Evolutionary conservation across 1,284 basidiomycete species (phyloP).

Genomic region (Malassezia sp.): DNA sequence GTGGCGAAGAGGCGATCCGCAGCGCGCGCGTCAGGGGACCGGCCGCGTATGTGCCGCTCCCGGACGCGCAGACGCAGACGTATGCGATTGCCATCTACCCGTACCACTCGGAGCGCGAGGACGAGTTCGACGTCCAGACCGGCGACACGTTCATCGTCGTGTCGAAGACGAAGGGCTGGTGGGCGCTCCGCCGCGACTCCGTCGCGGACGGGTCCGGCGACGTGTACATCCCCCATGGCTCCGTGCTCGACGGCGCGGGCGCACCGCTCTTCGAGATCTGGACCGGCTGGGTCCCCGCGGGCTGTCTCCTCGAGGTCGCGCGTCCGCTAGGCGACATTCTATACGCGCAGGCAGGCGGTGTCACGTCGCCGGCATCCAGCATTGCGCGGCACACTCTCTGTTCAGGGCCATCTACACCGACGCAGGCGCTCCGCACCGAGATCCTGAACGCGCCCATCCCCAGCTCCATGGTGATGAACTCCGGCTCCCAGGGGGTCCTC

Average conservation of each 20-base stretch:
- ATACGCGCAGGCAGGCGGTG: conserved; percentile 5
- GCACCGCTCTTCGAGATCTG: conserved; percentile 14
- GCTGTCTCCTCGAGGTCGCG: conserved; percentile 79
- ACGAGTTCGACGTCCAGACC: conserved; percentile 93
- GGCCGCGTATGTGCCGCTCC: conserved; percentile 21
- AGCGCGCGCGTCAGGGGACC: conserved; percentile 23
- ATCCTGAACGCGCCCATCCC: conserved; percentile 57
- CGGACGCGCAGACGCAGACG: conserved; percentile 37
- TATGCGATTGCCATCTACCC: conserved; percentile 85
- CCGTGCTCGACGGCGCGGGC: neutral
- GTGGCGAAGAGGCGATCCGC: conserved; percentile 2
- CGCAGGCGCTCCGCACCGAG: conserved; percentile 8
- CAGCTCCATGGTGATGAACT: conserved; percentile 75
- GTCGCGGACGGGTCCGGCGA: conserved; percentile 64
- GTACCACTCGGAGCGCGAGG: conserved; percentile 89
- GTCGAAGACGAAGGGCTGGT: conserved; percentile 91
- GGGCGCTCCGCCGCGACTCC: conserved; percentile 84
- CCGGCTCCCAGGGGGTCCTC: conserved; percentile 82
- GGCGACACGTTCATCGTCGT: conserved; percentile 68
- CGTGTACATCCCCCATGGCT: conserved; percentile 48
- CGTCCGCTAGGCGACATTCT: conserved; percentile 46
- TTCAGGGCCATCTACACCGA: neutral
- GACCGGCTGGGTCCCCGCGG: conserved; percentile 49
- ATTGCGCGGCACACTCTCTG: conserved; percentile 2
- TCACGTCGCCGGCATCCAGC: neutral